These are phyloP conservation scores for Kwoniella pini DNA, from an alignment of 768 basidiomycete genomes.

Conservation along the genomic window DNA sequence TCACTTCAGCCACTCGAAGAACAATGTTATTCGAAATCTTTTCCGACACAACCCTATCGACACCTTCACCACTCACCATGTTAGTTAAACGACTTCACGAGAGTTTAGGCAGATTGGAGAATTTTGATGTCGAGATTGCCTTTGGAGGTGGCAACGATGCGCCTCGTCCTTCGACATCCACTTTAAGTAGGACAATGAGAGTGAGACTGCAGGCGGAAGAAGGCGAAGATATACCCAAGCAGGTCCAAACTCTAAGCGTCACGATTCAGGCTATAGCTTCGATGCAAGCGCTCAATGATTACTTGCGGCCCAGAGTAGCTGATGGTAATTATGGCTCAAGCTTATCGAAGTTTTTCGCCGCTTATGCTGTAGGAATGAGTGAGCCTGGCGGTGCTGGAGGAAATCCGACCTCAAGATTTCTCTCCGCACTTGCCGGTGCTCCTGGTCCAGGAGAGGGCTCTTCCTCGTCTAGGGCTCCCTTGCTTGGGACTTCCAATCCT, in stretches of 20 bases:
- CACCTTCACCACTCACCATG: conserved; percentile 67
- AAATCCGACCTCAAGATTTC: conserved; percentile 37
- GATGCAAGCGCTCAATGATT: conserved; percentile 95
- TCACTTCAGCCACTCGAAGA: conserved; percentile 66
- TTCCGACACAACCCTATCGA: conserved; percentile 55
- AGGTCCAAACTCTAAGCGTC: conserved; percentile 77
- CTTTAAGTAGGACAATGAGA: conserved; percentile 88
- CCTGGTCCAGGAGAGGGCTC: conserved; percentile 19
- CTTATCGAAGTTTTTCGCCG: conserved; percentile 86
- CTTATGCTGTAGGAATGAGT: conserved; percentile 65
- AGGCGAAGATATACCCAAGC: conserved; percentile 82
- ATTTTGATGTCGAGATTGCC: conserved; percentile 90
- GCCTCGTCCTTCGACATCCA: conserved; percentile 75
- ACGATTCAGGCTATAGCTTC: conserved; percentile 98
- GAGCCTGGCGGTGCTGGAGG: conserved; percentile 61
- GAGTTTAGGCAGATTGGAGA: conserved; percentile 89
- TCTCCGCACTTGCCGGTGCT: conserved; percentile 35
- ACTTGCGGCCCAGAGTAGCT: conserved; percentile 69
- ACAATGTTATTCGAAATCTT: conserved; percentile 80
- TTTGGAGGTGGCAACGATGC: conserved; percentile 61
- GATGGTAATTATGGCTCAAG: conserved; percentile 56
- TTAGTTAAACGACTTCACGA: conserved; percentile 97
- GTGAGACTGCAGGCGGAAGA: conserved; percentile 87
- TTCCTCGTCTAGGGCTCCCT: conserved; percentile 47
- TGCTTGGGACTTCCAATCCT: too few species aligned